Evolutionary conservation across 1,284 basidiomycete species (phyloP), one percentile per base, ranked within the genome.

Genomic region (Melanopsichium pennsylvanicum): DNA sequence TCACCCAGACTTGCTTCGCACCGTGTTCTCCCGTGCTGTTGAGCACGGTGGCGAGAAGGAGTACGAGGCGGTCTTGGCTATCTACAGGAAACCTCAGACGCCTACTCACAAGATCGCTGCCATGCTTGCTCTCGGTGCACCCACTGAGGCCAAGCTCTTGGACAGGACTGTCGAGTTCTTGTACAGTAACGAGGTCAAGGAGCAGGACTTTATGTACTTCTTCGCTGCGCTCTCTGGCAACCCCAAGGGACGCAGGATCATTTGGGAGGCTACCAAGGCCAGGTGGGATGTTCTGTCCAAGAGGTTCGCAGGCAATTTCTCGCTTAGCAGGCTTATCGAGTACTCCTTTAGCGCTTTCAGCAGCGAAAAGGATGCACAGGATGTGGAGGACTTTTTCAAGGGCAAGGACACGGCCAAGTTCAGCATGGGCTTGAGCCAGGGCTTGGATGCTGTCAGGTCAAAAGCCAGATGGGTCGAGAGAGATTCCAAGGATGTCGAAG

Each of bases 21-120:
- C 70, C 34, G 61, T 72, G 18, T 70, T 75, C 33, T 37, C 45
- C 6, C 61, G 69, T 12, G 87, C 87, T 40, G 88, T 90, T 50
- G 86, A 86, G 75, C 83, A 88, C 75, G 93, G 93, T 45, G 92
- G 91, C 15, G 84, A 84, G 41, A 84, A 84, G 41, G 93, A 95
- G 81, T 96, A 89, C 81, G 68, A 77, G 25, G 38, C 69, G 4
- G 66, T 69, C 21, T 85, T 89, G 67, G 83, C 84, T 47, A 86
- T 93, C 33, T 88, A 89, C 80, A 85, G 87, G 75, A 88, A 90
- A 43, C 77, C 77, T 2, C 38, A 60, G 22, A 79, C 77, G 29
- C 90, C 92, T 0, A 67, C 64, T 13, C 82, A 84, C 75, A 80
- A 81, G 69, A 69, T 74, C 6, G 77, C 81, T 2, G 79, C 82